Conservation (phyloP, 257 asterid genomes). For the Solanum pinnatisectum region DNA sequence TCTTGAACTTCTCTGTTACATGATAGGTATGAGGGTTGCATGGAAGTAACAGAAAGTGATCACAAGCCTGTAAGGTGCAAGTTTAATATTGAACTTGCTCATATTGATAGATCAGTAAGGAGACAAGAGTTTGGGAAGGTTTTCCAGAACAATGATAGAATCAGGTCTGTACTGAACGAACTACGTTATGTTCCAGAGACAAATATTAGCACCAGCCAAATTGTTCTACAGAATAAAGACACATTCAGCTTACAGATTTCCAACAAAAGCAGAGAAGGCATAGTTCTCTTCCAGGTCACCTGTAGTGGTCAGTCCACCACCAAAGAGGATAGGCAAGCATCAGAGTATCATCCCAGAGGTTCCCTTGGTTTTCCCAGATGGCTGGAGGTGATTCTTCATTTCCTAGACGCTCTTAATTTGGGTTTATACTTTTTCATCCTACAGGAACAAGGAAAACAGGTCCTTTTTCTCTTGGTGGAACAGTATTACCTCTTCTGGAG, state of each 20-base stretch:
- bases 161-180: slow-evolving; percentile 40
- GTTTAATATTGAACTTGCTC: slow-evolving; percentile 68
- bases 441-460: background rate
- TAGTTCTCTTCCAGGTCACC: slow-evolving; percentile 44
- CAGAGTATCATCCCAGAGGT: slow-evolving; percentile 62
- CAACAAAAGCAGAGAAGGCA: slow-evolving; percentile 53
- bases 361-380: slow-evolving; percentile 80
- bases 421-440: background rate
- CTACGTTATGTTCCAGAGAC: slow-evolving; percentile 61
- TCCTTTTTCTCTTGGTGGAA: background rate
- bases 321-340: slow-evolving; percentile 35
- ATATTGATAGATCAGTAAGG: slow-evolving; percentile 67
- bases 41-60: slow-evolving; percentile 95
- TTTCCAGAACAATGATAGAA: slow-evolving; percentile 27
- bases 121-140: slow-evolving; percentile 78
- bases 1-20: background rate
- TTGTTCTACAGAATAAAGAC: slow-evolving; percentile 63
- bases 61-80: slow-evolving; percentile 95
- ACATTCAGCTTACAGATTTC: slow-evolving; percentile 52
- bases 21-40: slow-evolving; percentile 81
- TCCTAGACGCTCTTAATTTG: background rate
- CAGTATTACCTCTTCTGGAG: background rate
- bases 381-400: slow-evolving; percentile 63
- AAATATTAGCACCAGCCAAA: slow-evolving; percentile 31
- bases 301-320: slow-evolving; percentile 69